Conservation (phyloP, 257 asterid genomes). For the Solanum chaucha region DNA sequence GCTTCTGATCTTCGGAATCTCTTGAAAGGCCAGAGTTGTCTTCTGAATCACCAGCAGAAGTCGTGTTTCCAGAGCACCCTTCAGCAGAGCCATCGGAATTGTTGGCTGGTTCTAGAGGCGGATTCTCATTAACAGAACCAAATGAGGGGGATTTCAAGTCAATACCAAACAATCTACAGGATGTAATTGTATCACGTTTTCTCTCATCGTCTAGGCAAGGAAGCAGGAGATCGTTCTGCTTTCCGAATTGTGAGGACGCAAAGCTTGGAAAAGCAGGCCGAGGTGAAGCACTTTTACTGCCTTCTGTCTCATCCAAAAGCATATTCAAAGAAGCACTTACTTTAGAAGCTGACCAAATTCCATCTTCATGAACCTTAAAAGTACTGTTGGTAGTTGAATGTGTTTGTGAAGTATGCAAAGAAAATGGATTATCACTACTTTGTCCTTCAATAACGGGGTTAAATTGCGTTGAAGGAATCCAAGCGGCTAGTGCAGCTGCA, state of each 20-base stretch:
- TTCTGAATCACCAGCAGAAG: constrained; percentile 46
- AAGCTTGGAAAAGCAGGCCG: constrained; percentile 52
- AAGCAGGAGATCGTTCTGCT: constrained; percentile 9
- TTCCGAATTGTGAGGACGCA: constrained; percentile 14
- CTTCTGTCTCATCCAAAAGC: constrained; percentile 41
- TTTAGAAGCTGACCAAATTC: constrained; percentile 3
- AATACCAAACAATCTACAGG: constrained; percentile 77
- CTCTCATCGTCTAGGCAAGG: constrained; percentile 12
- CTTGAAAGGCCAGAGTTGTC: constrained; percentile 50
- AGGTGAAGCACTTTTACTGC: constrained; percentile 38
- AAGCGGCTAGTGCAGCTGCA: constrained; percentile 33
- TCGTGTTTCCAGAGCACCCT: constrained; percentile 1
- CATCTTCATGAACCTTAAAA: neutral
- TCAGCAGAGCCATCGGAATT: constrained; percentile 17
- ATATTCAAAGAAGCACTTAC: constrained; percentile 22
- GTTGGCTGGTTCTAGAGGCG: constrained; percentile 18
- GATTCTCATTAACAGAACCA: constrained; percentile 9
- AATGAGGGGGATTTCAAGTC: constrained; percentile 54
- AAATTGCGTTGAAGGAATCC: constrained; percentile 32
- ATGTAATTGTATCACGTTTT: constrained; percentile 32
- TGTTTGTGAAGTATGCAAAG: neutral
- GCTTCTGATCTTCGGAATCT: constrained; percentile 34
- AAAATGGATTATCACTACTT: neutral
- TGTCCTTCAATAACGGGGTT: neutral
- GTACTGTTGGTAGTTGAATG: constrained; percentile 11